Evolutionary conservation across 768 basidiomycete genomes (phyloP), one percentile per base, ranked within the genome.

Genomic region (Hortiboletus flavorubellus): DNA sequence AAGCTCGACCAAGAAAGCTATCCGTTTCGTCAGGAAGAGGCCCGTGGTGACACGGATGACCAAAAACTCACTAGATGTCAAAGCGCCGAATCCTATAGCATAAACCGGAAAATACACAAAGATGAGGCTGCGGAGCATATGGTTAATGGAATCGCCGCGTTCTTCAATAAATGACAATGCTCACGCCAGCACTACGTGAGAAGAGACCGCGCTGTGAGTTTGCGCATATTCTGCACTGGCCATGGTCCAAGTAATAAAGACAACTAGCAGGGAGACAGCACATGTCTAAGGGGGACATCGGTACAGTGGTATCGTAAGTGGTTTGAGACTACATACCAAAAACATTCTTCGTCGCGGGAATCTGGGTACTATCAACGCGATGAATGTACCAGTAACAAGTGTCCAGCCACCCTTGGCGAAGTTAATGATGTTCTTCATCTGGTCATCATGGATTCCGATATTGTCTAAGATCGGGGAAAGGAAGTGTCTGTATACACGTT

Each of bases 1-100:
- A 33, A 87, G 64, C 60, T 86, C 85, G 18, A 86, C 83, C 56
- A 86, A 42, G 23, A 16, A 49, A 7, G 49, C 39, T 49, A 61
- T 23, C 35, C 35, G 8, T 31, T 26, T 35, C 15, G 14, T 60
- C 54, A 49, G 6, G 8, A 8, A 12, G 8, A 30, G 8, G 14
- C 14, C 16, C 8, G 21, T 21, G 3, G 7, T 18, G 18, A 34
- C 9, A 16, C 21, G 21, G 21, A 21, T 21, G 21, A 16, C 26
- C 0, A 12, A n/a, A 23, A 5, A 1, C 58, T 53, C 16, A 64
- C 62, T 38, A 9, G 57, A 64, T 4, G 26, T 34, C 40, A 64
- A 18, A 23, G 50, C 34, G 9, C 14, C 46, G 35, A 53, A 63
- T 9, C 12, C 64, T 15, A 59, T 2, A 16, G 59, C 60, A 14